Conservation (phyloP, 2,329 filamentous ascomycete genomes). For the Juglanconis juglandina region DNA sequence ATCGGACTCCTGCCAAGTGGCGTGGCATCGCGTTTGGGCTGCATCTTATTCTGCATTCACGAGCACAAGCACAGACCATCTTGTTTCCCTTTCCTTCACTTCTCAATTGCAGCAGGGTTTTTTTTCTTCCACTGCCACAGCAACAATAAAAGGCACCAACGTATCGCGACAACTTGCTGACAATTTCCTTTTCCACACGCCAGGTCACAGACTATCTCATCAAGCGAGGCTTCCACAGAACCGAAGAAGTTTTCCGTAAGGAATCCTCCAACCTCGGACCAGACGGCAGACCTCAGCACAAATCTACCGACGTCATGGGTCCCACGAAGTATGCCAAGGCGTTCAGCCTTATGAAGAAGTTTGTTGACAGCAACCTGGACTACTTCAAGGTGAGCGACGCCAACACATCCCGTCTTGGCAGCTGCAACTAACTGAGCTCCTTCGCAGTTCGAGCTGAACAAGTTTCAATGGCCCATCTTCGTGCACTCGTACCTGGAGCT, state of each 20-base stretch:
- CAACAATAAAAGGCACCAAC: too few relatives aligned
- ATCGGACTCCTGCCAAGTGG: too few relatives aligned
- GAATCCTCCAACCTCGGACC: slow-evolving; percentile 82
- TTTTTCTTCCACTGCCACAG: not conserved
- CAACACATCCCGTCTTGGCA: not conserved
- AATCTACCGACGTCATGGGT: slow-evolving; percentile 63
- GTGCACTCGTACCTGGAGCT: slow-evolving; percentile 89
- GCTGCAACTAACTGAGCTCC: slow-evolving; percentile 18
- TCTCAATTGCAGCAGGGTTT: not conserved
- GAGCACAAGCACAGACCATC: too few relatives aligned
- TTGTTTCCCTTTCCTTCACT: not conserved
- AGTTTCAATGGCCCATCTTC: slow-evolving; percentile 89
- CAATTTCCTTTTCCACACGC: not conserved
- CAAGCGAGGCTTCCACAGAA: slow-evolving; percentile 91
- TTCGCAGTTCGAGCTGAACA: slow-evolving; percentile 73
- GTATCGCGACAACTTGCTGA: not conserved
- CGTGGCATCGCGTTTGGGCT: too few relatives aligned
- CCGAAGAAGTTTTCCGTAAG: slow-evolving; percentile 86
- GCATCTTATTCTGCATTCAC: too few relatives aligned
- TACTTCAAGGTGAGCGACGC: slow-evolving; percentile 72
- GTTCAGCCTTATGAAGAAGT: slow-evolving; percentile 70
- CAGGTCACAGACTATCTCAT: slow-evolving; percentile 88
- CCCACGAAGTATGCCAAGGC: slow-evolving; percentile 75
- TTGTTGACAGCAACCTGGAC: slow-evolving; percentile 89
- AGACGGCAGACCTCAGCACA: slow-evolving; percentile 71